phyloP scores from a whole-genome alignment of 805 yeast genomes.

The Yamadazyma takamatsuzukensis region DNA sequence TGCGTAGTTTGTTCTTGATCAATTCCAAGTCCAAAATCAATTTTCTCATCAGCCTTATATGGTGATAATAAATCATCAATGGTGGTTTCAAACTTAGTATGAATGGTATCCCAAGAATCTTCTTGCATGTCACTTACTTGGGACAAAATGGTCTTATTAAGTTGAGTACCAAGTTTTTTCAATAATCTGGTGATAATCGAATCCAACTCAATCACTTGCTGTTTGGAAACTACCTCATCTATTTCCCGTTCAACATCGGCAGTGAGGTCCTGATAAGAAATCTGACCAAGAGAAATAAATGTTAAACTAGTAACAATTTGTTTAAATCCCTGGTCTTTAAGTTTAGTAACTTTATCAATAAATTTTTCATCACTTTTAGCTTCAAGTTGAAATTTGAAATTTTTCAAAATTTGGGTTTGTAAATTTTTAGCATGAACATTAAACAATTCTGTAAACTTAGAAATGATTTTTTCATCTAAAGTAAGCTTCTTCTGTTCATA shows the following conservation, averaged over 20 bases:
- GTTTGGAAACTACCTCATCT: conserved; percentile 34
- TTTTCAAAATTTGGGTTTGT: conserved; percentile 12
- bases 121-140: conserved; percentile 47
- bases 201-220: conserved; percentile 32
- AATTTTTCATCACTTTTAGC: conserved; percentile 11
- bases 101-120: conserved; percentile 60
- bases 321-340: conserved; percentile 4
- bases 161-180: conserved; percentile 43
- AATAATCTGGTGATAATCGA: conserved; percentile 31
- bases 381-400: conserved; percentile 10
- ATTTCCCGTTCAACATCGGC: conserved; percentile 32
- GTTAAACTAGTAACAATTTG: conserved; percentile 13
- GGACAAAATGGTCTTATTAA: conserved; percentile 51
- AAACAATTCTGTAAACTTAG: conserved; percentile 35
- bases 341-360: conserved; percentile 11
- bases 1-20: conserved; percentile 36
- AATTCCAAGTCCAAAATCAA: conserved; percentile 69
- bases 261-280: conserved; percentile 19
- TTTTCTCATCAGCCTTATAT: conserved; percentile 19
- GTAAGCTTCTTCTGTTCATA: conserved; percentile 58
- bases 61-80: conserved; percentile 7
- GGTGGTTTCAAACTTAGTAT: conserved; percentile 36
- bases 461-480: conserved; percentile 41
- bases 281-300: conserved; percentile 26
- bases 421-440: conserved; percentile 20